Evolutionary conservation across 2,329 filamentous ascomycete species (phyloP).

Genomic region (Plenodomus lindquistii): DNA sequence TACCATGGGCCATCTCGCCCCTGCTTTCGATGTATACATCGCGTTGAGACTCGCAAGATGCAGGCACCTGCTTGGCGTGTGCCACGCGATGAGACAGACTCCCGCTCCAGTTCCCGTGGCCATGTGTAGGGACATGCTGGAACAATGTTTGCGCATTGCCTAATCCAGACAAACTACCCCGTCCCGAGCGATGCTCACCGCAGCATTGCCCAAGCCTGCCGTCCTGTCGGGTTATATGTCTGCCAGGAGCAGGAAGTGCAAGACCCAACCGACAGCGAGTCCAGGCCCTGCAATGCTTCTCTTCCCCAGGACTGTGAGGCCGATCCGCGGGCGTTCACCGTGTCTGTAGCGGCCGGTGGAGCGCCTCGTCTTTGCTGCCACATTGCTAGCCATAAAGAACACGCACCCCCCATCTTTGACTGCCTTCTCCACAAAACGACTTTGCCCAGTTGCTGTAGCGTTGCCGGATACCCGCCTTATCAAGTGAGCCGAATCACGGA

Average conservation of each 20-base stretch:
- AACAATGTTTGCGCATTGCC: neutral
- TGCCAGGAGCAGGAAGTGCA: neutral
- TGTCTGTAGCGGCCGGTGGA: neutral
- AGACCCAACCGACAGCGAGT: neutral
- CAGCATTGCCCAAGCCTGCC: neutral
- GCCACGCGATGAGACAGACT: too few species aligned
- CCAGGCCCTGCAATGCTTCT: neutral
- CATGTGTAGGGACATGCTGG: too few species aligned
- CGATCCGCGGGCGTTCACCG: neutral
- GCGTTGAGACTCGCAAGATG: too few species aligned
- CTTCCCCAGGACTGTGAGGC: neutral
- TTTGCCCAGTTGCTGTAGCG: conserved; percentile 1
- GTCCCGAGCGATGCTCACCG: neutral
- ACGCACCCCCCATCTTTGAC: neutral
- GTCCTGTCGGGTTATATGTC: neutral
- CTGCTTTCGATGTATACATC: too few species aligned
- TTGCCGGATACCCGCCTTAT: conserved; percentile 10
- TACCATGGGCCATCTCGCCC: too few species aligned
- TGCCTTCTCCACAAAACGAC: neutral
- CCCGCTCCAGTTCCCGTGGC: neutral
- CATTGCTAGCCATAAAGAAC: conserved; percentile 1
- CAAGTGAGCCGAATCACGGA: conserved; percentile 4
- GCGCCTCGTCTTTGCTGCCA: neutral
- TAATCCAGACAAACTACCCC: neutral
- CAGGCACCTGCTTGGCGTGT: too few species aligned